Evolutionary conservation across 2,329 filamentous ascomycete genomes (phyloP).

Genomic region (Pseudogymnoascus sp.): DNA sequence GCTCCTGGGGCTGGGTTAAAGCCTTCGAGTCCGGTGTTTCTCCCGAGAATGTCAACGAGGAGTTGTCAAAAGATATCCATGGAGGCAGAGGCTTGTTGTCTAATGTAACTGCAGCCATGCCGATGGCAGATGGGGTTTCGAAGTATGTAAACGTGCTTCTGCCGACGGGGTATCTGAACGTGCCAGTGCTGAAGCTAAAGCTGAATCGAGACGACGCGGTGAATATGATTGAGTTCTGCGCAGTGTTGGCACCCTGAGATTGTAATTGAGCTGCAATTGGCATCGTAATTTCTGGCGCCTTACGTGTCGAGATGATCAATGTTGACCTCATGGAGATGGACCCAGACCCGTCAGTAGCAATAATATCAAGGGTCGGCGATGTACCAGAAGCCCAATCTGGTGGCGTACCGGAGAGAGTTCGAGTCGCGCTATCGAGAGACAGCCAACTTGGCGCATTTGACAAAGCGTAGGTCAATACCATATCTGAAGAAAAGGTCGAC

Average conservation of each 20-base stretch:
- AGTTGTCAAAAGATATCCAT: slow-evolving; percentile 70
- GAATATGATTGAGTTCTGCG: slow-evolving; percentile 51
- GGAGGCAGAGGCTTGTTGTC: slow-evolving; percentile 78
- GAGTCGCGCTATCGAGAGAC: slow-evolving; percentile 55
- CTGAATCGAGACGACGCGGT: slow-evolving; percentile 47
- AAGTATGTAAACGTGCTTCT: slow-evolving; percentile 55
- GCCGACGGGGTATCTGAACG: slow-evolving; percentile 48
- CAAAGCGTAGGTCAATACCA: slow-evolving; percentile 59
- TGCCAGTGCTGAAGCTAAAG: slow-evolving; percentile 48
- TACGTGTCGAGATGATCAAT: slow-evolving; percentile 58
- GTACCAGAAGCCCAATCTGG: slow-evolving; percentile 45
- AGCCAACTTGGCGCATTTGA: slow-evolving; percentile 65
- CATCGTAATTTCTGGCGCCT: slow-evolving; percentile 46
- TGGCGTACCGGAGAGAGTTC: slow-evolving; percentile 67
- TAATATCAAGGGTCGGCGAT: slow-evolving; percentile 58
- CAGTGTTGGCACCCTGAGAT: slow-evolving; percentile 51
- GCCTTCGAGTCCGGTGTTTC: slow-evolving; percentile 58
- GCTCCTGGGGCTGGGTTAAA: slow-evolving; percentile 60
- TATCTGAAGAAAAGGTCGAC: slow-evolving; percentile 63
- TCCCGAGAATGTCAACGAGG: slow-evolving; percentile 61
- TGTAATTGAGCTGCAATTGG: slow-evolving; percentile 53
- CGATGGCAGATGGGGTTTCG: slow-evolving; percentile 38
- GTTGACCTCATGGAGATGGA: slow-evolving; percentile 59
- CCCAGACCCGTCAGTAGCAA: slow-evolving; percentile 61
- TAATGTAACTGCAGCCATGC: slow-evolving; percentile 70